Evolutionary conservation across 257 asterid species (phyloP), one percentile per base, ranked within the genome.

Genomic region (Sherardia arvensis): DNA sequence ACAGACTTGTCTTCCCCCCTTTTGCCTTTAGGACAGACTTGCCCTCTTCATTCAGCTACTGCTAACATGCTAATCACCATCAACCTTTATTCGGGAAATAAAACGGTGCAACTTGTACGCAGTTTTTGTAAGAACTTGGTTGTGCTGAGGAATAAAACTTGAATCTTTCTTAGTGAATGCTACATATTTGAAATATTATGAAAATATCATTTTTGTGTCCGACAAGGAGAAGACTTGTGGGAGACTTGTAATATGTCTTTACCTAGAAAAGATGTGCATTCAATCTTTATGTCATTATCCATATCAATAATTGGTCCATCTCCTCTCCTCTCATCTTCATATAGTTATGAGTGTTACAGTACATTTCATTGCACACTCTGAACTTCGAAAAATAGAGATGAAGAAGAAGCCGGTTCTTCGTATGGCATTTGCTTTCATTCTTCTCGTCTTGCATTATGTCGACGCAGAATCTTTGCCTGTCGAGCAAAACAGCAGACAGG

Each of bases 351-450:
- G 14, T 18, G 4, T 51, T 21, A 7, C 0, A 0, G 1, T 9
- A 0, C 58, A 5, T 22, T 22, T 20, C n/a, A n/a, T n/a, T n/a
- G n/a, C n/a, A n/a, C n/a, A n/a, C n/a, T 53, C 29, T 20, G 6
- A 6, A 9, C 56, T 6, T 7, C 12, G 15, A 51, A 8, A 67
- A 34, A 79, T 75, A 84, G 77, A 49, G 70, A 32, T 8, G 66
- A 36, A 15, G 11, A 72, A n/a, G n/a, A 34, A 21, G 66, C 43
- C 43, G 23, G 8, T 11, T 8, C 18, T 34, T 14, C 20, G 25
- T 64, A 62, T 74, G 26, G 1, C 56, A 18, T 3, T 55, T 1
- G 56, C 53, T 8, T 10, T 38, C 64, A 54, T 22, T 74, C 33
- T 62, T 43, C 49, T 79, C 25, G 23, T 72, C 66, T 73, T 69